A percentile compares a stretch with the other conserved stretches of the same genome.
These are phyloP conservation scores for Pneumocystis canis DNA, from an alignment of 1,139 yeast genomes.

Conservation along the genomic window DNA sequence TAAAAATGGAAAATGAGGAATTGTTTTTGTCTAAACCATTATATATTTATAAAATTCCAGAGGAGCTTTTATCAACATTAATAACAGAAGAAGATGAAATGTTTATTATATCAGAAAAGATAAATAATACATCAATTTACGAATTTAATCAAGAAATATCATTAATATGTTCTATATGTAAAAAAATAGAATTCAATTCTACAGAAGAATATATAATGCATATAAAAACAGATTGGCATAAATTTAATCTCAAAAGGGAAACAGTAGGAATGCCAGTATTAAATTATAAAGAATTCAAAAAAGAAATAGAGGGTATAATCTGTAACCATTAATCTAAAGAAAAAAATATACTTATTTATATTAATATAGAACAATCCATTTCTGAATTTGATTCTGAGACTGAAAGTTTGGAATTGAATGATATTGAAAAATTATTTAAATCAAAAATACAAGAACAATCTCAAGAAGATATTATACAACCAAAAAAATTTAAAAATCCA, in stretches of 20 bases:
- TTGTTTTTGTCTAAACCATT: not conserved
- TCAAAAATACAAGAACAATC: conserved; percentile 27
- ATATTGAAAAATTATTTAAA: conserved; percentile 14
- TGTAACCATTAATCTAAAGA: conserved; percentile 4
- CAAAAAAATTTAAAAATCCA: not conserved
- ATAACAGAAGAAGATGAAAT: not conserved
- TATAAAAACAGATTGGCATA: conserved; percentile 47
- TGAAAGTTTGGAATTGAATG: not conserved
- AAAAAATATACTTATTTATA: not conserved
- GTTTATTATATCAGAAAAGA: not conserved
- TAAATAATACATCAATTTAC: not conserved
- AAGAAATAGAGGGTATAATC: conserved; percentile 31
- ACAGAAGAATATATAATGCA: conserved; percentile 32
- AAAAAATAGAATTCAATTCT: not conserved
- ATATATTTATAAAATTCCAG: not conserved
- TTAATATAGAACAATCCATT: not conserved
- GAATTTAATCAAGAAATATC: not conserved
- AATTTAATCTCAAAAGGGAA: conserved; percentile 45
- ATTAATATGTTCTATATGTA: not conserved
- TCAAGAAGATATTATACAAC: conserved; percentile 11
- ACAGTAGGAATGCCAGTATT: conserved; percentile 35
- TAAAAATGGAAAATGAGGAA: not conserved
- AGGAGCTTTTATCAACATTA: not conserved
- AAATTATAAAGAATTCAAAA: conserved; percentile 46
- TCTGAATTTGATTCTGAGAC: not conserved